Conservation (phyloP, 73 alveolate species). For the Urostyla sp. region DNA sequence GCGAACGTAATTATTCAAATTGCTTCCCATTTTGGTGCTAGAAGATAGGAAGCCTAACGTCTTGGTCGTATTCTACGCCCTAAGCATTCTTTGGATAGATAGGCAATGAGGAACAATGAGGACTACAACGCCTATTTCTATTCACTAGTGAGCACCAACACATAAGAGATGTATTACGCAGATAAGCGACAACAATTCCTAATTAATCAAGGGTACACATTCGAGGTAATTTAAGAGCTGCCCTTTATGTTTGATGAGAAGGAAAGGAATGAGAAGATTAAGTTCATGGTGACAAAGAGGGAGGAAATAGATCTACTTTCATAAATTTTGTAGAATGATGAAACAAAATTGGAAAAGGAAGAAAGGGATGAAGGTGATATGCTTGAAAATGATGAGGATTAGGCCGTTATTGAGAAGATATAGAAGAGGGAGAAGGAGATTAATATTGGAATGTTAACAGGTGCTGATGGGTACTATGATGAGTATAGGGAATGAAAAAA, state of each 20-base stretch:
- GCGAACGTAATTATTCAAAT: conserved; percentile 97
- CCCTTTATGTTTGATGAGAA: conserved; percentile 47
- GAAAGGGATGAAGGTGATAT: conserved; percentile 17
- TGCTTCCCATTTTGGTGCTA: conserved; percentile 94
- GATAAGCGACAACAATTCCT: conserved; percentile 94
- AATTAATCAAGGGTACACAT: conserved; percentile 96
- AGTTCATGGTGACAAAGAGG: not conserved
- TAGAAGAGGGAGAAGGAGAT: not conserved
- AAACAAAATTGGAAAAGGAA: conserved; percentile 4
- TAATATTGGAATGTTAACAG: conserved; percentile 9
- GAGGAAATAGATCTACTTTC: conserved; percentile 20
- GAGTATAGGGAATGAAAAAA: not conserved
- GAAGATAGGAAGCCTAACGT: conserved; percentile 98
- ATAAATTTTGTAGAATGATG: conserved; percentile 9
- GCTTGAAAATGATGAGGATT: conserved; percentile 48
- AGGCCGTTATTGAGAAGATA: not conserved
- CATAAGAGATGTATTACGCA: conserved; percentile 96
- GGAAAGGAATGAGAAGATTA: conserved; percentile 2
- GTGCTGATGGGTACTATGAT: conserved; percentile 15
- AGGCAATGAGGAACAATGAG: conserved; percentile 55
- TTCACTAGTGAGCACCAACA: conserved; percentile 93
- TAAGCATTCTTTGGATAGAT: conserved; percentile 58
- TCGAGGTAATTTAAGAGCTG: conserved; percentile 69
- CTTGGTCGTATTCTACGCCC: conserved; percentile 98
- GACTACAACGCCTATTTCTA: conserved; percentile 95